phyloP scores from a whole-genome alignment of 306 rosid species.

The Arachis hypogaea region DNA sequence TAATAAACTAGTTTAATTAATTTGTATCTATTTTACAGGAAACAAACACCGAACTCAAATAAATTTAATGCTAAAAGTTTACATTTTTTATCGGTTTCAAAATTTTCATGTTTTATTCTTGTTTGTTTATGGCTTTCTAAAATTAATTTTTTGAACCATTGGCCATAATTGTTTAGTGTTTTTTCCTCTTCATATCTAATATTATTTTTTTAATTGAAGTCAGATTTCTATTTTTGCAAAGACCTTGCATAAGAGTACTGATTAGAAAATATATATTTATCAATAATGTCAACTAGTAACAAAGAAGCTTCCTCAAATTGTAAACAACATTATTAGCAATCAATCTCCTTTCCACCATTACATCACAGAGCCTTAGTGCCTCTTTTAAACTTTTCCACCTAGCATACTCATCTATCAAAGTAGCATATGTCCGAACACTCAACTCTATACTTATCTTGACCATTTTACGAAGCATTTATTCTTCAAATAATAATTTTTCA shows the following conservation, averaged over 20 bases:
- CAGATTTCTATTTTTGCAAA: no score
- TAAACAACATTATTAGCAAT: slow-evolving; percentile 52
- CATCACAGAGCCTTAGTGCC: slow-evolving; percentile 54
- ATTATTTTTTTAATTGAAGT: no score
- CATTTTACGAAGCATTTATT: slow-evolving; percentile 48
- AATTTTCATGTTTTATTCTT: no score
- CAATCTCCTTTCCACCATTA: slow-evolving; percentile 59
- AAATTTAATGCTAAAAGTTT: no score
- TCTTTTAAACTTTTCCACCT: slow-evolving; percentile 57
- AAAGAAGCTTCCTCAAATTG: slow-evolving; percentile 57
- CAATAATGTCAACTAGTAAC: slow-evolving; percentile 55
- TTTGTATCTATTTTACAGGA: no score
- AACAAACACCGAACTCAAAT: no score
- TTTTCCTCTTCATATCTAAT: no score
- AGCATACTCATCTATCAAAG: slow-evolving; percentile 58
- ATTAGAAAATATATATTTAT: slow-evolving; percentile 49
- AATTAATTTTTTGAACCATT: no score
- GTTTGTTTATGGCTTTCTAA: no score
- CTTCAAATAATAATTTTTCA: slow-evolving; percentile 49
- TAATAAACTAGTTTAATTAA: no score
- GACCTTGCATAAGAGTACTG: slow-evolving; percentile 51
- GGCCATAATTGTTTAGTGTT: no score
- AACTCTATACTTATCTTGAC: slow-evolving; percentile 45
- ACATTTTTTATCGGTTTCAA: no score
- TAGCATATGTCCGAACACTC: slow-evolving; percentile 54